Conservation (phyloP, 345 rosid genomes). For the Citrus sp. region DNA sequence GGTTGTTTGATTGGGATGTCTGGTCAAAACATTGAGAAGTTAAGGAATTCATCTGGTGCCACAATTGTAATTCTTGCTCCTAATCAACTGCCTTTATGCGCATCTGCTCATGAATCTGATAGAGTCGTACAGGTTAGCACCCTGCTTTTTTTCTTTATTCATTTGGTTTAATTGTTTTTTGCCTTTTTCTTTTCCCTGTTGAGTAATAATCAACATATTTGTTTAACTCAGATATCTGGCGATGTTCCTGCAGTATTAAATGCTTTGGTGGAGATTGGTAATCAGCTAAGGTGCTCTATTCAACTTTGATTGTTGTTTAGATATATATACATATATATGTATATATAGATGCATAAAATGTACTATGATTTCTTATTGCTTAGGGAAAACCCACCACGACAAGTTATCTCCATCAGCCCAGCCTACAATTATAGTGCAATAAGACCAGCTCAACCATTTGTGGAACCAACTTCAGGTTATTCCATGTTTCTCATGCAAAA, state of each 20-base stretch:
- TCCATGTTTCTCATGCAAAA: constrained; percentile 7
- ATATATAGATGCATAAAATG: no score
- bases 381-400: constrained; percentile 64
- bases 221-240: constrained; percentile 48
- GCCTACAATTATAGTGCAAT: constrained; percentile 41
- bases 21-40: constrained; percentile 62
- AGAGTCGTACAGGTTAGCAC: constrained; percentile 54
- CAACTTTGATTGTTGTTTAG: background rate
- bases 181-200: background rate
- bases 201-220: background rate
- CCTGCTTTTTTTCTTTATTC: background rate
- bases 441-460: constrained; percentile 36
- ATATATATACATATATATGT: background rate
- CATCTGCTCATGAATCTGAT: constrained; percentile 70
- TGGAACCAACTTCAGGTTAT: constrained; percentile 58
- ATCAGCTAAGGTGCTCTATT: constrained; percentile 43
- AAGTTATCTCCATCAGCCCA: constrained; percentile 62
- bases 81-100: constrained; percentile 61
- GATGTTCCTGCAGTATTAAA: constrained; percentile 54
- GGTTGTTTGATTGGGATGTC: constrained; percentile 58
- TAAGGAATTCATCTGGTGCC: constrained; percentile 61
- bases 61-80: constrained; percentile 56
- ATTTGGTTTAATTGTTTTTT: background rate
- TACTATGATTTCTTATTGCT: background rate
- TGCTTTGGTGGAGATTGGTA: constrained; percentile 59